These are phyloP conservation scores for Rugonectria rugulosa DNA, from an alignment of 2,329 filamentous ascomycete species.

Conservation along the genomic window DNA sequence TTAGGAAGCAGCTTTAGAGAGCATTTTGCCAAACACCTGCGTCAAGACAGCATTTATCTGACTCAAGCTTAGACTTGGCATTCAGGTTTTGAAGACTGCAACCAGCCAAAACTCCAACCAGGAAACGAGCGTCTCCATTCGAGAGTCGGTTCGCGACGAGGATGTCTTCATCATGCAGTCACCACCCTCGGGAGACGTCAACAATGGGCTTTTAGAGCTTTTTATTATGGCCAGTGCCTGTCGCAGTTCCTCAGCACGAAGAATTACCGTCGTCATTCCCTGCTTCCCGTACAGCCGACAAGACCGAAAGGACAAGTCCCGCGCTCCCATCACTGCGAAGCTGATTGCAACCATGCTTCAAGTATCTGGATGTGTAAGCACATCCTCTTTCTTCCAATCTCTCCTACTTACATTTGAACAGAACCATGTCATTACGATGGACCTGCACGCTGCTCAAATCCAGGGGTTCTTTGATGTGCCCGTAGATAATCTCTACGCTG, in stretches of 20 bases:
- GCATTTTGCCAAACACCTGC: not conserved
- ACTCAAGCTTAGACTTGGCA: slow-evolving; percentile 66
- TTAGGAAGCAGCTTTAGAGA: slow-evolving; percentile 6
- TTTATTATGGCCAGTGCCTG: slow-evolving; percentile 98
- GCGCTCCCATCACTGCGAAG: slow-evolving; percentile 95
- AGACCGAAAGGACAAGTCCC: slow-evolving; percentile 94
- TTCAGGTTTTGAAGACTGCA: slow-evolving; percentile 65
- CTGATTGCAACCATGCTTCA: slow-evolving; percentile 97
- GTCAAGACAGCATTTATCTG: slow-evolving; percentile 17
- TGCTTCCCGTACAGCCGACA: slow-evolving; percentile 97
- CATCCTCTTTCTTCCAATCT: not conserved
- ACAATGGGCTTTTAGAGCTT: slow-evolving; percentile 97
- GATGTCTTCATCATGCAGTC: slow-evolving; percentile 62
- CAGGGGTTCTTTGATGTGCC: slow-evolving; percentile 91
- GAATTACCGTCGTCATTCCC: slow-evolving; percentile 93
- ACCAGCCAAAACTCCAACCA: not conserved
- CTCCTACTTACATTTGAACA: slow-evolving; percentile 10
- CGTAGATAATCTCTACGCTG: slow-evolving; percentile 82
- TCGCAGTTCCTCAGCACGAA: slow-evolving; percentile 72
- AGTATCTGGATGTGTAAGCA: slow-evolving; percentile 74
- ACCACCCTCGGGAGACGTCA: slow-evolving; percentile 95
- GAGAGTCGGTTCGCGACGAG: not conserved
- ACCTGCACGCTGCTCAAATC: slow-evolving; percentile 89
- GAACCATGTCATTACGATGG: slow-evolving; percentile 84
- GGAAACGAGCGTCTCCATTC: slow-evolving; percentile 1